Evolutionary conservation across 1,139 yeast genomes (phyloP).

Genomic region (Saccharomycopsis crataegensis): DNA sequence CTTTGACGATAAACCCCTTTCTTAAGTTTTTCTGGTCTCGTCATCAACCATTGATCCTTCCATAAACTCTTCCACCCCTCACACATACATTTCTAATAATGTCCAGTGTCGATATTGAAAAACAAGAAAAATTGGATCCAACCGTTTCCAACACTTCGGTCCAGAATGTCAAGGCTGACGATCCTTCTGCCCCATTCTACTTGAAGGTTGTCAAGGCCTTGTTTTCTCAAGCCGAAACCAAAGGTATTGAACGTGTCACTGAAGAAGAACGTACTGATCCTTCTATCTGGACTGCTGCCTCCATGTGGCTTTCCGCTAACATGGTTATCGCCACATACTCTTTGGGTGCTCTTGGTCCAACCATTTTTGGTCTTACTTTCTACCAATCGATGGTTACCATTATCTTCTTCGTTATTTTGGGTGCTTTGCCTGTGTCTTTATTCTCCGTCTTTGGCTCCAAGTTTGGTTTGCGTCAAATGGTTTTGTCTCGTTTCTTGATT

Average conservation of each 20-base stretch:
- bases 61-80: too few species aligned
- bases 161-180: conserved; percentile 14
- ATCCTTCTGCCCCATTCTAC: conserved; percentile 8
- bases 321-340: conserved; percentile 80
- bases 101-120: conserved; percentile 15
- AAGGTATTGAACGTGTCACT: conserved; percentile 41
- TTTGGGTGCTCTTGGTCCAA: conserved; percentile 71
- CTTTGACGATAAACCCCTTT: too few species aligned
- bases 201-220: conserved; percentile 9
- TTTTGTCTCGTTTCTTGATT: conserved; percentile 66
- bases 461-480: conserved; percentile 85
- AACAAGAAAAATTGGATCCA: conserved; percentile 18
- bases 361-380: conserved; percentile 43
- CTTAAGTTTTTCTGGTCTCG: too few species aligned
- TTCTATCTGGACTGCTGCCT: conserved; percentile 61
- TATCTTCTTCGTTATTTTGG: conserved; percentile 66
- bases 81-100: neutral
- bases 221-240: conserved; percentile 28
- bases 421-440: conserved; percentile 73
- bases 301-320: conserved; percentile 93
- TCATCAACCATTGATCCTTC: too few species aligned
- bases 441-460: conserved; percentile 79
- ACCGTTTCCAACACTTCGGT: conserved; percentile 13
- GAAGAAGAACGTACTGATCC: conserved; percentile 44
- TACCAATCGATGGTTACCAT: conserved; percentile 59